Percentiles rank a stretch among this genome's conserved stretches.
Conservation (phyloP, 2,329 filamentous ascomycete genomes). For the Fusarium circinatum region DNA sequence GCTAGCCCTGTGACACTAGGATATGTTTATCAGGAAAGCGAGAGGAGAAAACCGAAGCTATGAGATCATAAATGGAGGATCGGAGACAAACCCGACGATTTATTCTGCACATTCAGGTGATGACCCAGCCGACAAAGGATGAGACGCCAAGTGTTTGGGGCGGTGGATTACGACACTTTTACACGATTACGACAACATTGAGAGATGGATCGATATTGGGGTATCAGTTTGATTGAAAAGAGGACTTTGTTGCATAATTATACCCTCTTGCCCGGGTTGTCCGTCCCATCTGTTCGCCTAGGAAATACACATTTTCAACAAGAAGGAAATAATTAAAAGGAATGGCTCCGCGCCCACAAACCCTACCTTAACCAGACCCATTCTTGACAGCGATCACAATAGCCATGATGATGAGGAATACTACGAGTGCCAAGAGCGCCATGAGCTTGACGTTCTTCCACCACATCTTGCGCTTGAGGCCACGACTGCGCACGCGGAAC, state of each 20-base stretch:
- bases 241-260: conserved; percentile 40
- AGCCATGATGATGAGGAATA: conserved; percentile 67
- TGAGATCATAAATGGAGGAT: conserved; percentile 41
- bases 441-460: conserved; percentile 99
- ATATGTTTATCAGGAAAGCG: conserved; percentile 66
- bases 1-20: conserved; percentile 67
- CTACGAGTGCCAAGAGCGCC: conserved; percentile 77
- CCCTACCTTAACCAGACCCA: conserved; percentile 20
- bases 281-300: conserved; percentile 39
- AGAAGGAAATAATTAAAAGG: conserved; percentile 31
- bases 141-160: not conserved
- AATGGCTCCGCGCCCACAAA: conserved; percentile 16
- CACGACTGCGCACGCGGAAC: conserved; percentile 87
- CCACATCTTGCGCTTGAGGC: conserved; percentile 95
- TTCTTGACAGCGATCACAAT: conserved; percentile 66
- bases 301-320: conserved; percentile 34
- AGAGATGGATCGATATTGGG: not conserved
- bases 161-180: not conserved
- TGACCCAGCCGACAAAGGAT: not conserved
- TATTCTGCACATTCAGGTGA: not conserved
- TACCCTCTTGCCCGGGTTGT: conserved; percentile 36
- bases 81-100: not conserved
- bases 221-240: conserved; percentile 36
- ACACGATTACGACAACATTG: not conserved
- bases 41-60: conserved; percentile 47